Percentiles rank a stretch among this genome's conserved stretches.
Evolutionary conservation across 2,329 filamentous ascomycete species (phyloP).

Genomic region (Scleromitrula shiraiana): DNA sequence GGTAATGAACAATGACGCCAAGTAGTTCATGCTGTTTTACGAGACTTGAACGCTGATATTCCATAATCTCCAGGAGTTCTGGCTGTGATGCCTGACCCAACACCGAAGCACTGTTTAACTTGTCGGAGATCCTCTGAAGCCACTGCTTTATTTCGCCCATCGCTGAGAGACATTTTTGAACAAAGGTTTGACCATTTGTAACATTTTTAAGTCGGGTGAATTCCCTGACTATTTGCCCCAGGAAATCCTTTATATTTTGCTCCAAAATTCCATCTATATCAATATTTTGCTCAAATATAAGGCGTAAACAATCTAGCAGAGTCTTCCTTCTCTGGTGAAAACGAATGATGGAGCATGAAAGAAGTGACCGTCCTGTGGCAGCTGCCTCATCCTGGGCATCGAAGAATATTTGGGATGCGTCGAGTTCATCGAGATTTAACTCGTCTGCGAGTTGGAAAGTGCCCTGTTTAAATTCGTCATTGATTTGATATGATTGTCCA

Average conservation of each 20-base stretch:
- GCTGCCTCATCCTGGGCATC: slow-evolving; percentile 62
- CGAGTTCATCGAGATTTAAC: slow-evolving; percentile 80
- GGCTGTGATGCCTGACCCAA: slow-evolving; percentile 56
- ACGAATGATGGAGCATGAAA: slow-evolving; percentile 73
- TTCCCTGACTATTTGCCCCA: slow-evolving; percentile 36
- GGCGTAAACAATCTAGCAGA: slow-evolving; percentile 72
- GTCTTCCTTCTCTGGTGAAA: slow-evolving; percentile 83
- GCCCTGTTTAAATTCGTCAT: slow-evolving; percentile 79
- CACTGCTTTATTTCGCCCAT: slow-evolving; percentile 72
- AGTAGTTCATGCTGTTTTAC: slow-evolving; percentile 85
- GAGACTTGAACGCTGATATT: slow-evolving; percentile 72
- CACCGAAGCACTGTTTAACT: slow-evolving; percentile 65
- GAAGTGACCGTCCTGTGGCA: slow-evolving; percentile 61
- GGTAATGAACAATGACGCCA: slow-evolving; percentile 68
- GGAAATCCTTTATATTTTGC: slow-evolving; percentile 43
- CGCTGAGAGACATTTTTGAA: slow-evolving; percentile 64
- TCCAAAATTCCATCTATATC: slow-evolving; percentile 32
- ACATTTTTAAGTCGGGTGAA: slow-evolving; percentile 19
- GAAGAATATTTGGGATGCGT: slow-evolving; percentile 70
- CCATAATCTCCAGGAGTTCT: slow-evolving; percentile 68
- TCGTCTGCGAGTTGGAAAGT: slow-evolving; percentile 78
- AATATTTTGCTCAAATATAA: slow-evolving; percentile 58
- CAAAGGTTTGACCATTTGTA: slow-evolving; percentile 46
- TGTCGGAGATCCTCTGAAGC: slow-evolving; percentile 69
- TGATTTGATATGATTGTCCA: slow-evolving; percentile 70